Conservation (phyloP, 257 asterid species). For the Mentha longifolia region DNA sequence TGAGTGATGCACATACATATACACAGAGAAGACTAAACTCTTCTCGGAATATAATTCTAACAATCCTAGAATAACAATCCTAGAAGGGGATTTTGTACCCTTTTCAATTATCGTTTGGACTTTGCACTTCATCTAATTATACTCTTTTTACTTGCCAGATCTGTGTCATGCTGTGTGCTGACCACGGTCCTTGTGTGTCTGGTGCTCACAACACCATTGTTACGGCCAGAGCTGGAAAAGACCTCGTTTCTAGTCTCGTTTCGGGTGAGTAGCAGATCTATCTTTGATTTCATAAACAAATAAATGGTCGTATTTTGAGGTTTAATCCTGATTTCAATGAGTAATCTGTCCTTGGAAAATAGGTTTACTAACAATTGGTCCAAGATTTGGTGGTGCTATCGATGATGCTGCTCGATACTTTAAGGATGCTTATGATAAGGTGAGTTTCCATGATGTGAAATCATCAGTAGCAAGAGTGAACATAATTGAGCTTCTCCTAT, state of each 20-base stretch:
- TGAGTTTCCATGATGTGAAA: conserved; percentile 38
- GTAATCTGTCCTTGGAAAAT: conserved; percentile 35
- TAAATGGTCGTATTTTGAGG: conserved; percentile 7
- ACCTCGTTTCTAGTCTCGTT: conserved; percentile 95
- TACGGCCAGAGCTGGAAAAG: conserved; percentile 99
- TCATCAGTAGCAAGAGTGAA: conserved; percentile 21
- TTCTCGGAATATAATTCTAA: too few species aligned
- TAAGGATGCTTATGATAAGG: conserved; percentile 97
- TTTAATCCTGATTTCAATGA: conserved; percentile 26
- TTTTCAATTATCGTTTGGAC: conserved; percentile 13
- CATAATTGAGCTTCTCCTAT: not conserved
- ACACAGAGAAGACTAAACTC: too few species aligned
- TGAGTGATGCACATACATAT: too few species aligned
- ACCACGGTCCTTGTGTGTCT: conserved; percentile 99
- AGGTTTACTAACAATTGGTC: conserved; percentile 98
- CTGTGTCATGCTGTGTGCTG: conserved; percentile 98
- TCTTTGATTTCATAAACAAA: not conserved
- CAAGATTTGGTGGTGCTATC: conserved; percentile 98
- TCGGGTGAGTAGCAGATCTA: conserved; percentile 58
- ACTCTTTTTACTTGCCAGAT: conserved; percentile 55
- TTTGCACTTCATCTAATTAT: conserved; percentile 20
- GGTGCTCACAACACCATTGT: conserved; percentile 99
- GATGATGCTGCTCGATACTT: conserved; percentile 99
- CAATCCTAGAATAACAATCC: too few species aligned
- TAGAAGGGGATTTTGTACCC: conserved; percentile 13